phyloP scores from a whole-genome alignment of 306 rosid genomes.

The Sesbania bispinosa region DNA sequence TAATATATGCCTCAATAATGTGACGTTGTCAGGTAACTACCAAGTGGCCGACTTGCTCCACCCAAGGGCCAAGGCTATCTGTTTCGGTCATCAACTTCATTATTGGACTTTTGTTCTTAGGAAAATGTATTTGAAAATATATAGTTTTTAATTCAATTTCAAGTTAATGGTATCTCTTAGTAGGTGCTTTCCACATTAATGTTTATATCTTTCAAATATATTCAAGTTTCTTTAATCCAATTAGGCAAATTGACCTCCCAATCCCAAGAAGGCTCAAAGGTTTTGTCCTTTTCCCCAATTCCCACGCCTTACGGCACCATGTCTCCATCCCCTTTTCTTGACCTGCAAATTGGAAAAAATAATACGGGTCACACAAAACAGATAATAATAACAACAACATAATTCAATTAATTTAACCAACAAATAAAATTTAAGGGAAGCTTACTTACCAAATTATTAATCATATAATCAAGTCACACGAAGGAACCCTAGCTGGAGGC shows the following conservation, averaged over 20 bases:
- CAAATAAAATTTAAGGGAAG: not conserved
- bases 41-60: constrained; percentile 27
- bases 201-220: not conserved
- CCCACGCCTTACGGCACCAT: not conserved
- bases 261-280: constrained; percentile 20
- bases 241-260: not conserved
- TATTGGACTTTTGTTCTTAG: not conserved
- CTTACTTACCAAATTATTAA: constrained; percentile 3
- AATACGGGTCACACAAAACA: not conserved
- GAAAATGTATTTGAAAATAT: not conserved
- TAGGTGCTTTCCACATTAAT: not conserved
- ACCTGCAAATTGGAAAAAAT: constrained; percentile 38
- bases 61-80: not conserved
- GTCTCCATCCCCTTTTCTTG: not conserved
- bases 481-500: not conserved
- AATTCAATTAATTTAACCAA: not conserved
- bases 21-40: constrained; percentile 8
- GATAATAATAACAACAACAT: not conserved
- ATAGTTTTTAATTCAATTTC: not conserved
- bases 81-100: not conserved
- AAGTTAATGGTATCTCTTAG: not conserved
- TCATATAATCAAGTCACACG: not conserved
- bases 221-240: constrained; percentile 16
- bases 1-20: constrained; percentile 15
- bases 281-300: not conserved